phyloP scores from a whole-genome alignment of 768 basidiomycete genomes.

The Suillus weaverae region DNA sequence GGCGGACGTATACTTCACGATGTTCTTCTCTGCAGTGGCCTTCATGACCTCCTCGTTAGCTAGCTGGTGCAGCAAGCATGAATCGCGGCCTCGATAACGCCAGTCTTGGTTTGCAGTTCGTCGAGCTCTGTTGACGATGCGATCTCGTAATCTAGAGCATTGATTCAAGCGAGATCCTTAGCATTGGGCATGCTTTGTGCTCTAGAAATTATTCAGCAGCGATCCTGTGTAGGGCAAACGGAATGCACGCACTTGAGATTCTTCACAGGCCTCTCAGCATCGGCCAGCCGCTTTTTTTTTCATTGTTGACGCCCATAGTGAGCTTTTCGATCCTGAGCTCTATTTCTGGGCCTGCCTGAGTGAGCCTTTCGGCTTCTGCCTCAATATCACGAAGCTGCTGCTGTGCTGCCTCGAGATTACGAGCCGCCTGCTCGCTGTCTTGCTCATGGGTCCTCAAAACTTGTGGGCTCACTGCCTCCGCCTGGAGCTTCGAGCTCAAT shows the following conservation, averaged over 20 bases:
- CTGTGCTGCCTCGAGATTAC: conserved; percentile 55
- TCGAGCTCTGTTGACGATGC: conserved; percentile 59
- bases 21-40: conserved; percentile 91
- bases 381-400: conserved; percentile 57
- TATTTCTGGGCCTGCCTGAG: conserved; percentile 65
- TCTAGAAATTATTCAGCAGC: conserved; percentile 39
- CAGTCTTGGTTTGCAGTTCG: conserved; percentile 61
- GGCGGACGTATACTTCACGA: conserved; percentile 58
- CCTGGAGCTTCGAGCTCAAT: conserved; percentile 89
- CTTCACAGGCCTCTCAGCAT: conserved; percentile 79
- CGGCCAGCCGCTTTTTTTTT: conserved; percentile 68
- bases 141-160: conserved; percentile 72
- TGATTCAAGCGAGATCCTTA: conserved; percentile 76
- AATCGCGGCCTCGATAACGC: conserved; percentile 76
- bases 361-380: conserved; percentile 58
- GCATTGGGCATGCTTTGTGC: conserved; percentile 82
- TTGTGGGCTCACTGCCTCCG: conserved; percentile 79
- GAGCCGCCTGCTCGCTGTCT: conserved; percentile 64
- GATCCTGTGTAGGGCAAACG: background rate
- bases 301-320: conserved; percentile 78
- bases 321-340: conserved; percentile 83
- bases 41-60: conserved; percentile 92
- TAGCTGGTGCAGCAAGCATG: conserved; percentile 78
- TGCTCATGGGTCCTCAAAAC: conserved; percentile 72
- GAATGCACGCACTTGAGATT: conserved; percentile 70